Evolutionary conservation across 495 filamentous ascomycete genomes (phyloP).

Genomic region (Trypethelium eluteriae): DNA sequence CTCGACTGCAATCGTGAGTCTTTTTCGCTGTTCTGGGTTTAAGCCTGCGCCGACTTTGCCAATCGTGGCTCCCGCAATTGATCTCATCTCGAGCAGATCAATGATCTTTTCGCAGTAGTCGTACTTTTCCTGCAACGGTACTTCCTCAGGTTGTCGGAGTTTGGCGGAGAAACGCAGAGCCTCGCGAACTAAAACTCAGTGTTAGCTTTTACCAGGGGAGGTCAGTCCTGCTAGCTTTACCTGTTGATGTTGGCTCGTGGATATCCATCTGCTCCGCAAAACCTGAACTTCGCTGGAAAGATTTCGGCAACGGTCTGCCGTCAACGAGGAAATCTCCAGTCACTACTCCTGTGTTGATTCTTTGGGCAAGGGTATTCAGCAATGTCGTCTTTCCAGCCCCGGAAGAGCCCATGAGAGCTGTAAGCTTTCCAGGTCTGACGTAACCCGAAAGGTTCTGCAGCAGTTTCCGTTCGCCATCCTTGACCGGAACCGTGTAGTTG

Average conservation of each 20-base stretch:
- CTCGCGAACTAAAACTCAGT: slow-evolving; percentile 52
- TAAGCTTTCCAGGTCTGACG: slow-evolving; percentile 85
- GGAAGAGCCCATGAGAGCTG: slow-evolving; percentile 77
- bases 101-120: slow-evolving; percentile 89
- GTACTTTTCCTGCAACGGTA: slow-evolving; percentile 64
- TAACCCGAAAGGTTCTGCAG: slow-evolving; percentile 80
- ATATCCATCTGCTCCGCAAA: slow-evolving; percentile 97
- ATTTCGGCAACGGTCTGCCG: slow-evolving; percentile 62
- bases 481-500: slow-evolving; percentile 84
- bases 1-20: slow-evolving; percentile 62
- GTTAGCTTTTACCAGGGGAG: too few species aligned
- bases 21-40: slow-evolving; percentile 69
- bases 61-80: slow-evolving; percentile 80
- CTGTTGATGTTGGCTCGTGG: slow-evolving; percentile 71
- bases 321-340: slow-evolving; percentile 81
- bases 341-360: slow-evolving; percentile 82
- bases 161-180: slow-evolving; percentile 77
- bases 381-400: slow-evolving; percentile 69
- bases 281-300: slow-evolving; percentile 88
- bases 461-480: slow-evolving; percentile 63
- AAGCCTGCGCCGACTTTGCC: slow-evolving; percentile 83
- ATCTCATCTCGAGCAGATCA: slow-evolving; percentile 78
- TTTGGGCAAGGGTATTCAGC: slow-evolving; percentile 63
- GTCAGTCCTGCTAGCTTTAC: too few species aligned
- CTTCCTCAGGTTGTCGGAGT: slow-evolving; percentile 69